Evolutionary conservation across 306 rosid species (phyloP).

Genomic region (Quercus bicolor): DNA sequence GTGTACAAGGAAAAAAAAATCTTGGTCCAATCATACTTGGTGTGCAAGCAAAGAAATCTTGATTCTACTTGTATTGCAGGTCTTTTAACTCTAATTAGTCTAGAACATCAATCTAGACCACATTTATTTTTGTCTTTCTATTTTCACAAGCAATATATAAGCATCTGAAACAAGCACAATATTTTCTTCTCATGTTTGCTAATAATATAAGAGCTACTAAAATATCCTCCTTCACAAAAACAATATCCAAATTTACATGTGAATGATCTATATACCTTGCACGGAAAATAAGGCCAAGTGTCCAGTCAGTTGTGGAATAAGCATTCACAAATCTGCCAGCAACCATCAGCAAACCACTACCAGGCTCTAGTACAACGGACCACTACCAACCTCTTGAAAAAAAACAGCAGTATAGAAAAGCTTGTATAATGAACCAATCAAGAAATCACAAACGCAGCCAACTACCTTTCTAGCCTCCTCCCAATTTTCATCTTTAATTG

Average conservation of each 20-base stretch:
- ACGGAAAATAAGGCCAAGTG: conserved; percentile 56
- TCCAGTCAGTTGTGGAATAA: conserved; percentile 61
- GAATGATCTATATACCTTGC: conserved; percentile 43
- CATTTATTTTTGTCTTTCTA: too few relatives aligned
- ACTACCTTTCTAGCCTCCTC: conserved; percentile 51
- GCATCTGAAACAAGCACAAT: conserved; percentile 1
- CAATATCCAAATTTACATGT: conserved; percentile 2
- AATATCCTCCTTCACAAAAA: conserved; percentile 10
- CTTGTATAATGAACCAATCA: background rate
- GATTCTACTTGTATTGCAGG: too few relatives aligned
- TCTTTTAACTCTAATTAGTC: too few relatives aligned
- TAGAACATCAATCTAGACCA: too few relatives aligned
- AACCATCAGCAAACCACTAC: conserved; percentile 42
- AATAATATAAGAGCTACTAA: conserved; percentile 1
- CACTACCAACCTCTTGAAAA: background rate
- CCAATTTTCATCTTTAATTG: conserved; percentile 58
- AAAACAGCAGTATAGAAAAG: background rate
- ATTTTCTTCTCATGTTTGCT: conserved; percentile 5
- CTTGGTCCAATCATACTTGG: too few relatives aligned
- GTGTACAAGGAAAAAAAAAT: too few relatives aligned
- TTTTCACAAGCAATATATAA: background rate
- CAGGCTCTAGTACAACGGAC: background rate
- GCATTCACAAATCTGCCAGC: conserved; percentile 74
- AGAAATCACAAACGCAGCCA: background rate
- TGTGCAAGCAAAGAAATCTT: too few relatives aligned